Base-by-base conservation (phyloP, 2,329 filamentous ascomycete species). In the Hypoxylon sp. region DNA sequence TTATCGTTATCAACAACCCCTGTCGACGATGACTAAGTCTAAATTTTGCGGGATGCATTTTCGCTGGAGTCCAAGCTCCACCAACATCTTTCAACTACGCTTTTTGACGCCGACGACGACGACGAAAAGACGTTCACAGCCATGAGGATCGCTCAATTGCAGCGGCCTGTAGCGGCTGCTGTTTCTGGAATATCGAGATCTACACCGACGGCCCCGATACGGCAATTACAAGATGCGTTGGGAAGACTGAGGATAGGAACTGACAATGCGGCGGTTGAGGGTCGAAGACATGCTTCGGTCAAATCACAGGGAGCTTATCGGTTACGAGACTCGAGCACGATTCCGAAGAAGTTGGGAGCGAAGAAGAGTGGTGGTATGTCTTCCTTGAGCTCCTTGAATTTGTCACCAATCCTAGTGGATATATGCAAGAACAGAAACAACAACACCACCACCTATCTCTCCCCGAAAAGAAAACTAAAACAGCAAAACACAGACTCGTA, bases 301-400 rank as follows among this genome's bases (percentile, higher is more conserved):
- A 86, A 86, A 68, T 77, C 82, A 32, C 84, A 87, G 73, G 84
- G 84, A 71, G 81, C 81, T 40, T 86, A 87, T 73, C 95, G 89
- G 66, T 68, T 83, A 62, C 77, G 76, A 63, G 76, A 77, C 65
- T 81, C 83, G 71, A 79, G 78, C 68, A 82, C 81, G 16, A 78
- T 83, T 53, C 77, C 81, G 20, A 96, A 96, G 77, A 91, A 96
- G 71, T 77, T 99, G 62, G 94, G 94, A 62, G 92, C 93, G 4
- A 99, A 99, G 80, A 91, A 93, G 73, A 87, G 88, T 12, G 91
- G 90, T 72, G 93, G 90, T 89, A 78, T 31, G 83, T 76, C 23
- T 20, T 12, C 11, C 12, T 25, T 12, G 12, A 19, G 7, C 20
- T 15, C n/a, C 15, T 7, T 11, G 19, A 13, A 17, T 20, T 26